Conservation (phyloP, 129 eudicot species). For the Ambrosia trifida region DNA sequence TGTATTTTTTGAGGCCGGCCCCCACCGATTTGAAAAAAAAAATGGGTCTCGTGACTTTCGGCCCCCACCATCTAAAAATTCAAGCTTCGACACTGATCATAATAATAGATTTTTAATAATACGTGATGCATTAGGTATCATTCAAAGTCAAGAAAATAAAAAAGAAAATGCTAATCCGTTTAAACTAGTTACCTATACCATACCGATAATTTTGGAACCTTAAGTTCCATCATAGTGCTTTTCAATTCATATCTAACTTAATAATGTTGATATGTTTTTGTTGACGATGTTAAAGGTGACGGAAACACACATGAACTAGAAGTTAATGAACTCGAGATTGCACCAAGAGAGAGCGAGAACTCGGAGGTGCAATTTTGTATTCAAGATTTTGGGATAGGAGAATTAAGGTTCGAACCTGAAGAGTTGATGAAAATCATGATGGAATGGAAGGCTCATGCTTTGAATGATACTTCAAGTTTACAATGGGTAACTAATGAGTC, state of each 20-base stretch:
- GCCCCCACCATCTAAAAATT: too few relatives aligned
- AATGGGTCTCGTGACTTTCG: too few relatives aligned
- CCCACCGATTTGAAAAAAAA: too few relatives aligned
- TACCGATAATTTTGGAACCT: too few relatives aligned
- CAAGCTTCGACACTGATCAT: too few relatives aligned
- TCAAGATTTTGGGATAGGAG: not conserved
- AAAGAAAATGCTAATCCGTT: too few relatives aligned
- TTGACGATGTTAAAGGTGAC: slow-evolving; percentile 2
- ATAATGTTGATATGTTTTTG: not conserved
- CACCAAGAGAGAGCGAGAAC: not conserved
- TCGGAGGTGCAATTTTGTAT: not conserved
- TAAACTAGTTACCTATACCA: too few relatives aligned
- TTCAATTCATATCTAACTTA: not conserved
- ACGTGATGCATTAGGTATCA: too few relatives aligned
- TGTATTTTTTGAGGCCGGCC: too few relatives aligned
- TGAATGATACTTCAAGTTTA: not conserved
- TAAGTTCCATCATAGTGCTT: not conserved
- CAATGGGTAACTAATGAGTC: too few relatives aligned
- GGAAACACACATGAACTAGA: not conserved
- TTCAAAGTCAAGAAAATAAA: too few relatives aligned
- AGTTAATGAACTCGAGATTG: not conserved
- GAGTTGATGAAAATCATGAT: not conserved
- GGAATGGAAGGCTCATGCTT: not conserved
- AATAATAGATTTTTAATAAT: too few relatives aligned
- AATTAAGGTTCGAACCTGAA: not conserved